Percentiles rank a stretch among this genome's conserved stretches.
Conservation (phyloP, 805 yeast species). For the Metschnikowia anglica region DNA sequence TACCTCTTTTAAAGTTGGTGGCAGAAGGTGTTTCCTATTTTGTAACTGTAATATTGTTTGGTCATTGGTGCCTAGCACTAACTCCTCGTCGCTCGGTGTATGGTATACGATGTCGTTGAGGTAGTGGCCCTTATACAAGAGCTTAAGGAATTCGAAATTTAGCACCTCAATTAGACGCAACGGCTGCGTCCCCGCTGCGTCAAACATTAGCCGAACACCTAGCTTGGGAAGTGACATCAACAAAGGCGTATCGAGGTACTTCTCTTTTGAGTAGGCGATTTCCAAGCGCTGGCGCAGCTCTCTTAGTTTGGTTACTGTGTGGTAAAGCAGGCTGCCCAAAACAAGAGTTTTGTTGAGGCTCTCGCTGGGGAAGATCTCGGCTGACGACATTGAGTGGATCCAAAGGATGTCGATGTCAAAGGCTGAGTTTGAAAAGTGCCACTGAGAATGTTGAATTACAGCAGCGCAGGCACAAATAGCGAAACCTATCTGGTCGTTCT, state of each 20-base stretch:
- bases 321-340: slow-evolving; percentile 32
- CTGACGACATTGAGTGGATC: slow-evolving; percentile 16
- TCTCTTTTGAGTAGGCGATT: slow-evolving; percentile 30
- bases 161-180: slow-evolving; percentile 33
- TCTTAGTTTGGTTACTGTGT: slow-evolving; percentile 26
- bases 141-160: slow-evolving; percentile 22
- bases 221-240: slow-evolving; percentile 28
- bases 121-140: slow-evolving; percentile 33
- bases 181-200: slow-evolving; percentile 25
- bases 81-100: slow-evolving; percentile 16
- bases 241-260: slow-evolving; percentile 35
- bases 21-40: slow-evolving; percentile 16
- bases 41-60: slow-evolving; percentile 2
- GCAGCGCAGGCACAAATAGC: too few species aligned
- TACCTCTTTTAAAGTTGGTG: slow-evolving; percentile 40
- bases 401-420: too few species aligned
- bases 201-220: slow-evolving; percentile 30
- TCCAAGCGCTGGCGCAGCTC: slow-evolving; percentile 29
- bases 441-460: too few species aligned
- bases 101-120: slow-evolving; percentile 29
- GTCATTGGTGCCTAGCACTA: slow-evolving; percentile 3
- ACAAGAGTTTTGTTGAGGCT: slow-evolving; percentile 33
- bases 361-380: slow-evolving; percentile 32
- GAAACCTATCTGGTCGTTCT: too few species aligned
- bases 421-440: too few species aligned